Conservation (phyloP, 1,139 yeast species). For the Entelexis paramagnoliae region DNA sequence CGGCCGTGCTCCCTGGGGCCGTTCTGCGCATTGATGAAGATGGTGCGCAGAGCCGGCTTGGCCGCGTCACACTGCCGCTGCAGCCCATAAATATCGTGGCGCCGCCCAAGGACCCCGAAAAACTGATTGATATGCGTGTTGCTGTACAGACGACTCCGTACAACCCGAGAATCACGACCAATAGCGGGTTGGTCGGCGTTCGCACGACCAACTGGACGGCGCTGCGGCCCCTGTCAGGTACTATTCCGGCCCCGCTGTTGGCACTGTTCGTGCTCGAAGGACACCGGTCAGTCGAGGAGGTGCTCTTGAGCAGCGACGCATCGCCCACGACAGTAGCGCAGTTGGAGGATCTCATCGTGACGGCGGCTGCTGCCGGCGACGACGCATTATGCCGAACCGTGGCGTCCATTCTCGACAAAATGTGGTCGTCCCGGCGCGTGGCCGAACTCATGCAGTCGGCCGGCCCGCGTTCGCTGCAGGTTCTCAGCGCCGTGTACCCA, state of each 20-base stretch:
- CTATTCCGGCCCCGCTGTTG: not conserved
- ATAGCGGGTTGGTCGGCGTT: not conserved
- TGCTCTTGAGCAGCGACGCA: not conserved
- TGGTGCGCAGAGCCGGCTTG: not conserved
- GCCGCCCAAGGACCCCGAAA: not conserved
- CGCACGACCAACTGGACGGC: not conserved
- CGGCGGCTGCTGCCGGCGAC: not conserved
- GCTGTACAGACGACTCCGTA: not conserved
- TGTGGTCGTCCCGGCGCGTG: constrained; percentile 15
- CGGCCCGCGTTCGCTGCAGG: constrained; percentile 14
- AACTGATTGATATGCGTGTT: constrained; percentile 4
- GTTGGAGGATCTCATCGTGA: constrained; percentile 15
- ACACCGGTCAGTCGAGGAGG: not conserved
- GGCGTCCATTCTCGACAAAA: constrained; percentile 8
- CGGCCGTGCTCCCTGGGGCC: constrained; percentile 12
- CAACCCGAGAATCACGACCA: not conserved
- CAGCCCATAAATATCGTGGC: constrained; percentile 3
- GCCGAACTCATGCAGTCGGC: constrained; percentile 9
- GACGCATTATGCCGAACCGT: not conserved
- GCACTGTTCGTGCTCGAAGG: constrained; percentile 2
- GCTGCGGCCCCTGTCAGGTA: not conserved
- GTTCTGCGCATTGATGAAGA: constrained; percentile 6
- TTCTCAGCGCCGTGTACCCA: constrained; percentile 13
- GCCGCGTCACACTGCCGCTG: constrained; percentile 9
- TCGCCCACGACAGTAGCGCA: constrained; percentile 1